Evolutionary conservation across 1,139 yeast genomes (phyloP), one percentile per base, ranked within the genome.

Genomic region (Pichia sorboxylosa): DNA sequence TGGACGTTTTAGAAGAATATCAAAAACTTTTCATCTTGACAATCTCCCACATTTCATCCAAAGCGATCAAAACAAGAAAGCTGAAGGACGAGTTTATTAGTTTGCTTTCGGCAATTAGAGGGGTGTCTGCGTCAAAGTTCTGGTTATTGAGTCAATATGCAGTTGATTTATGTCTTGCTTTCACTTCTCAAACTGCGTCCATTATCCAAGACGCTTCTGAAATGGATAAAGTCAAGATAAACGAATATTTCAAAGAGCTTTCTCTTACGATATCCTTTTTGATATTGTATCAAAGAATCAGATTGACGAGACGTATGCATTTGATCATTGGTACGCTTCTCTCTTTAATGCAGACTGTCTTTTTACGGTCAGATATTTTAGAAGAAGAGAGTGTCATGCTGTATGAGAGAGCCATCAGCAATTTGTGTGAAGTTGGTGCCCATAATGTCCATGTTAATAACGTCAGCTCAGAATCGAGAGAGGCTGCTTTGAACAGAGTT

Each of bases 241-340:
- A 8, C 13, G 28, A 27, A 4, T 24, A 8, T 15, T 73, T 63
- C 46, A 41, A 57, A 3, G 42, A 48, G 7, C 40, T 66, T 3
- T 58, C 71, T 1, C 69, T 66, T 35, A 53, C 67, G 0, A 43
- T 74, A 20, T 73, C 87, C 0, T 64, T 61, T 21, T 56, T 80
- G 2, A 53, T 85, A 10, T 58, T 82, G 17, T 68, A 69, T 48
- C 92, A 84, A 44, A 66, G 95, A 34, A 71, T 61, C 49, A 70
- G 87, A 46, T 57, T 84, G 21, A 61, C 76, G 0, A 73, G 79
- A 21, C 72, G 96, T 49, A 75, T 81, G 46, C 94, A 84, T 49
- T 47, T 84, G 27, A 44, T 84, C 3, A 59, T 71, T 13, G 50
- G 62, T 4, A 53, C 66, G 1, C 61, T 78, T 34, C 59, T 65